Conservation (phyloP, 495 filamentous ascomycete genomes). For the Aspergillus wentii region DNA sequence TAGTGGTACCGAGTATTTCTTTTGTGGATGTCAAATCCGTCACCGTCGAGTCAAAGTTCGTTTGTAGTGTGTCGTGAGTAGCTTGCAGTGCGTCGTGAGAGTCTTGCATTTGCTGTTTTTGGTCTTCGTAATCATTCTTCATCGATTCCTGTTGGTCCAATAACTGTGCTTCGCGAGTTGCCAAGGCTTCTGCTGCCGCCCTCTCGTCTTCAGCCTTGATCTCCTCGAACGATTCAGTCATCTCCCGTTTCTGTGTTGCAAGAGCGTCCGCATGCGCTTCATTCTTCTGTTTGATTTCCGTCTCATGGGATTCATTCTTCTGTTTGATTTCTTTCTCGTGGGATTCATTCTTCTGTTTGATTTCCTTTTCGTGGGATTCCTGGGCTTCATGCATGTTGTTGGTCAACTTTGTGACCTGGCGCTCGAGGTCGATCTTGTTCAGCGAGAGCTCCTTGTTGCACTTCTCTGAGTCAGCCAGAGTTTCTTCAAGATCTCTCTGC, state of each 20-base stretch:
- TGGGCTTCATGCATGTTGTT: conserved; percentile 38
- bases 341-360: conserved; percentile 35
- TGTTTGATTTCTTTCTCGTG: conserved; percentile 36
- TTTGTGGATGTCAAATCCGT: conserved; percentile 17
- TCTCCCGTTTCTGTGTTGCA: conserved; percentile 34
- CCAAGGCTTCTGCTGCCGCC: conserved; percentile 29
- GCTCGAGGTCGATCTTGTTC: conserved; percentile 37
- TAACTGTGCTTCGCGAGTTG: conserved; percentile 35
- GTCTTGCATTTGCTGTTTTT: conserved; percentile 39
- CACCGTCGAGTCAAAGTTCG: conserved; percentile 31
- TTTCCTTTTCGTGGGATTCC: conserved; percentile 30
- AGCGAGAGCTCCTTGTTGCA: conserved; percentile 36
- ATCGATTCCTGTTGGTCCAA: conserved; percentile 31
- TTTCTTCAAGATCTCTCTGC: conserved; percentile 47
- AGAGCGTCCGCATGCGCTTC: conserved; percentile 39
- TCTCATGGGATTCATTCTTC: conserved; percentile 34
- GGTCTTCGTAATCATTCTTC: conserved; percentile 38
- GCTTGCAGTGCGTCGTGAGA: conserved; percentile 30
- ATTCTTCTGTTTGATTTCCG: conserved; percentile 33
- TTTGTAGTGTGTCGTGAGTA: conserved; percentile 28
- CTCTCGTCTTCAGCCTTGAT: conserved; percentile 46
- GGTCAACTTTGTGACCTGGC: conserved; percentile 48
- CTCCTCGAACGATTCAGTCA: conserved; percentile 45
- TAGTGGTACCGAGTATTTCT: no score
- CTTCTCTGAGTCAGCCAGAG: conserved; percentile 32